phyloP scores from a whole-genome alignment of 2,329 filamentous ascomycete species.

The Cytospora piceae region DNA sequence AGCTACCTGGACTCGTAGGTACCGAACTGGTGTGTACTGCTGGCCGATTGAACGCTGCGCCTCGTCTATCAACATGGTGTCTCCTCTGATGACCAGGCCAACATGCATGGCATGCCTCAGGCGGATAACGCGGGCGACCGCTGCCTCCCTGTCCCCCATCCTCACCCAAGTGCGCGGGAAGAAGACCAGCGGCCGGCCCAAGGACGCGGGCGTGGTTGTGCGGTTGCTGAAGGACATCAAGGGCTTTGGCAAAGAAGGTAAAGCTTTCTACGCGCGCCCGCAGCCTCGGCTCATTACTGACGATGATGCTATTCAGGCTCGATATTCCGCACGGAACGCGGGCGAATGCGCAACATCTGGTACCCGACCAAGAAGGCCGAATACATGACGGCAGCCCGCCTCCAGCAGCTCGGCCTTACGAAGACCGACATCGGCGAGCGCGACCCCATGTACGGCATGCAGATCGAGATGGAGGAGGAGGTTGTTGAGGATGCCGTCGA shows the following conservation, averaged over 20 bases:
- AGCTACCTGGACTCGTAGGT: background rate
- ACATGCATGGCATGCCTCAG: conserved; percentile 37
- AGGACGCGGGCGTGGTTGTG: conserved; percentile 48
- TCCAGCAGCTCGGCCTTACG: conserved; percentile 38
- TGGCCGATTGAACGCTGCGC: conserved; percentile 12
- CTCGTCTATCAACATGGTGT: conserved; percentile 31
- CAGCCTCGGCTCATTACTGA: background rate
- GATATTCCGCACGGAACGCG: conserved; percentile 41
- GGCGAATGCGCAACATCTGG: conserved; percentile 45
- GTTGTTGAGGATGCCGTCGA: conserved; percentile 26
- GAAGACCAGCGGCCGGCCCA: conserved; percentile 41
- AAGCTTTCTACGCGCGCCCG: conserved; percentile 33
- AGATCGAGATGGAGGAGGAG: conserved; percentile 18
- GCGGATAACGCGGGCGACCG: conserved; percentile 33
- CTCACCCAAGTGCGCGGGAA: conserved; percentile 43
- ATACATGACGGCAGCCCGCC: conserved; percentile 41
- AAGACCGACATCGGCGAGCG: conserved; percentile 38
- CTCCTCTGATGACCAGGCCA: conserved; percentile 32
- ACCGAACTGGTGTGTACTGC: conserved; percentile 17
- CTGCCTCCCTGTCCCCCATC: conserved; percentile 33
- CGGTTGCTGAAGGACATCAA: conserved; percentile 47
- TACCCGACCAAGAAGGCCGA: conserved; percentile 41
- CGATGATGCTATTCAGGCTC: conserved; percentile 34
- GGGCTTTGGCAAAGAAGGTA: conserved; percentile 43
- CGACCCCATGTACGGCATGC: conserved; percentile 36